These are phyloP conservation scores for Hypoxylon sp. DNA, from an alignment of 2,329 filamentous ascomycete genomes.

Conservation along the genomic window DNA sequence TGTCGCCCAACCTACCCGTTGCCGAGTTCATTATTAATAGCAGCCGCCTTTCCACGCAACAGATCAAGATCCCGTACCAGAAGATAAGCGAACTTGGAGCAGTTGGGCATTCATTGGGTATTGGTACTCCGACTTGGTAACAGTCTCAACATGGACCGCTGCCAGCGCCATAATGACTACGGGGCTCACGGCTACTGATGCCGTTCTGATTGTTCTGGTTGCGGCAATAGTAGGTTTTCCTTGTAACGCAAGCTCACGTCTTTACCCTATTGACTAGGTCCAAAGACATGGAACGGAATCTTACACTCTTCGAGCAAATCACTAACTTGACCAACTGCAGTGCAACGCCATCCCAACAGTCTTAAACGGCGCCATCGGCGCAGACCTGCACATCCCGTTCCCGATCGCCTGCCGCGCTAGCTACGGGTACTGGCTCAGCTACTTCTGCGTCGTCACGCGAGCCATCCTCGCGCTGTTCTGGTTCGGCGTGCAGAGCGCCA, in stretches of 20 bases:
- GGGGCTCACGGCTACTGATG: constrained; percentile 58
- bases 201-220: constrained; percentile 62
- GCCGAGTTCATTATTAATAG: background rate
- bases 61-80: constrained; percentile 53
- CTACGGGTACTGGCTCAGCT: constrained; percentile 56
- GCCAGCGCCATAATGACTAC: constrained; percentile 51
- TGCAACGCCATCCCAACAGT: constrained; percentile 62
- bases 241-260: background rate
- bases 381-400: constrained; percentile 54
- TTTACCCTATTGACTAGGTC: no score
- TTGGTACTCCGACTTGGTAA: constrained; percentile 62
- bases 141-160: constrained; percentile 50
- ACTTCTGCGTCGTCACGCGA: constrained; percentile 57
- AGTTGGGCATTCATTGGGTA: constrained; percentile 61
- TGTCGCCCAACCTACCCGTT: background rate
- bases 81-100: constrained; percentile 60
- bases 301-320: no score
- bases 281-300: no score
- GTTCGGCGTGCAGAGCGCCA: constrained; percentile 68
- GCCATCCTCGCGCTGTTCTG: constrained; percentile 60
- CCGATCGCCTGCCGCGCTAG: constrained; percentile 60
- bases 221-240: constrained; percentile 54
- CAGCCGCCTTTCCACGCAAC: background rate
- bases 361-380: constrained; percentile 58
- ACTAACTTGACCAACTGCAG: constrained; percentile 11